Percentiles rank a stretch among this genome's conserved stretches.
phyloP scores from a whole-genome alignment of 176 grass and related monocot species.

The Leersia perrieri region DNA sequence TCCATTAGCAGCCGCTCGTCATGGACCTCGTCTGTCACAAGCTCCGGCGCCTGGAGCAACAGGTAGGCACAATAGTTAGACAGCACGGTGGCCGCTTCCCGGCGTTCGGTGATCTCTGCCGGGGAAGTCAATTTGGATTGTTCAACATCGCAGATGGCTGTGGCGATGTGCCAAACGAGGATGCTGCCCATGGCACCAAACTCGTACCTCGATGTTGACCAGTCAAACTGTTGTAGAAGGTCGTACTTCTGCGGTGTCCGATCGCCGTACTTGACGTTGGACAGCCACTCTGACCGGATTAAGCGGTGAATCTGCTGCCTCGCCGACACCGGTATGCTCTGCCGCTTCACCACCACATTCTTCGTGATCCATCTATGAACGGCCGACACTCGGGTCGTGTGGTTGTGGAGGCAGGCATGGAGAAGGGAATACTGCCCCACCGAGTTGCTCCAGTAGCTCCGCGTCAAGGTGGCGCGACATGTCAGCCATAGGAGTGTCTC shows the following conservation, averaged over 20 bases:
- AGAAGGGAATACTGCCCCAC: constrained; percentile 22
- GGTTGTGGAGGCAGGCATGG: neutral
- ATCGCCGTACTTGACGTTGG: neutral
- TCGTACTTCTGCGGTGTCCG: neutral
- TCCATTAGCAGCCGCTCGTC: neutral
- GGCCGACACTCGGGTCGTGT: too few relatives aligned
- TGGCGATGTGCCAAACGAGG: constrained; percentile 25
- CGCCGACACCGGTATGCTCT: neutral
- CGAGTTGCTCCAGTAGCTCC: constrained; percentile 14
- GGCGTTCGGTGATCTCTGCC: too few relatives aligned
- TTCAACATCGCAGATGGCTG: neutral
- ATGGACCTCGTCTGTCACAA: neutral
- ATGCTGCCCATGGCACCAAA: neutral
- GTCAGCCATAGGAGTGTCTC: neutral
- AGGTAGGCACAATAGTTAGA: constrained; percentile 31
- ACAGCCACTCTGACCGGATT: neutral
- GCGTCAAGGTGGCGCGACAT: neutral
- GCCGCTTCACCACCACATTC: neutral
- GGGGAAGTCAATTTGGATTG: too few relatives aligned
- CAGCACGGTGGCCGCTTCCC: neutral
- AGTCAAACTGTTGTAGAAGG: neutral
- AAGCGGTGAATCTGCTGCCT: neutral
- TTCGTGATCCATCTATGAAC: neutral
- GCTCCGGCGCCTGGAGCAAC: neutral
- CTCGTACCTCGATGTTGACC: constrained; percentile 1